A percentile compares a stretch with the other conserved stretches of the same genome.
phyloP scores from a whole-genome alignment of 2,329 filamentous ascomycete species.

The Furcasterigmium furcatum region DNA sequence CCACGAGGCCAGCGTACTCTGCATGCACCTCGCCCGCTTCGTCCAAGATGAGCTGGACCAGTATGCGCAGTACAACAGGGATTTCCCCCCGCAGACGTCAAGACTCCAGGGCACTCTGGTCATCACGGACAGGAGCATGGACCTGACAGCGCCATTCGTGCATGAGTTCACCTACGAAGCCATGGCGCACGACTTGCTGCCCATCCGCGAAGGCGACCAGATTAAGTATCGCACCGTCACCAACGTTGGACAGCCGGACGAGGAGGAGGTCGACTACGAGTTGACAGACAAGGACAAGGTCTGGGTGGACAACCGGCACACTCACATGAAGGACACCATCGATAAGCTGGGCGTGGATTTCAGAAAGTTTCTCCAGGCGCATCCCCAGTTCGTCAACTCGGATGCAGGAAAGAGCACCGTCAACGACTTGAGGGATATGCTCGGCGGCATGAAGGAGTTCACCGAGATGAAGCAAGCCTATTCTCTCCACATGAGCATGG shows the following conservation, averaged over 20 bases:
- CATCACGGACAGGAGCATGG: conserved; percentile 91
- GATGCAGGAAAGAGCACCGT: conserved; percentile 69
- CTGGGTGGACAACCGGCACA: conserved; percentile 92
- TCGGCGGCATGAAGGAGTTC: conserved; percentile 91
- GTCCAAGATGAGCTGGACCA: conserved; percentile 88
- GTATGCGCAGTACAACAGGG: conserved; percentile 79
- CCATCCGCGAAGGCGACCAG: conserved; percentile 85
- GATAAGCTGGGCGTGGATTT: conserved; percentile 92
- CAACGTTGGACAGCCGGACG: conserved; percentile 68
- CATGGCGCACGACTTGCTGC: conserved; percentile 92
- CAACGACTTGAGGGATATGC: conserved; percentile 94
- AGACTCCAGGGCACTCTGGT: conserved; percentile 80
- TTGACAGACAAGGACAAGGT: conserved; percentile 88
- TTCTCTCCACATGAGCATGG: conserved; percentile 92
- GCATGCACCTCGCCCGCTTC: conserved; percentile 83
- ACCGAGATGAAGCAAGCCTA: conserved; percentile 95
- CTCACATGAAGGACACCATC: conserved; percentile 97
- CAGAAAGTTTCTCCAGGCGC: conserved; percentile 83
- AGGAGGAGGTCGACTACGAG: conserved; percentile 86
- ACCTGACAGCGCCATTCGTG: conserved; percentile 79
- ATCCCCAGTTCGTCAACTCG: conserved; percentile 85
- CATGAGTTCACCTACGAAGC: conserved; percentile 99
- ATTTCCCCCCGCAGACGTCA: conserved; percentile 77
- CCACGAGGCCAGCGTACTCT: conserved; percentile 87
- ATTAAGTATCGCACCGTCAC: conserved; percentile 78